These are phyloP conservation scores for Tolypocladium ophioglossoides DNA, from an alignment of 2,329 filamentous ascomycete species.

Conservation along the genomic window DNA sequence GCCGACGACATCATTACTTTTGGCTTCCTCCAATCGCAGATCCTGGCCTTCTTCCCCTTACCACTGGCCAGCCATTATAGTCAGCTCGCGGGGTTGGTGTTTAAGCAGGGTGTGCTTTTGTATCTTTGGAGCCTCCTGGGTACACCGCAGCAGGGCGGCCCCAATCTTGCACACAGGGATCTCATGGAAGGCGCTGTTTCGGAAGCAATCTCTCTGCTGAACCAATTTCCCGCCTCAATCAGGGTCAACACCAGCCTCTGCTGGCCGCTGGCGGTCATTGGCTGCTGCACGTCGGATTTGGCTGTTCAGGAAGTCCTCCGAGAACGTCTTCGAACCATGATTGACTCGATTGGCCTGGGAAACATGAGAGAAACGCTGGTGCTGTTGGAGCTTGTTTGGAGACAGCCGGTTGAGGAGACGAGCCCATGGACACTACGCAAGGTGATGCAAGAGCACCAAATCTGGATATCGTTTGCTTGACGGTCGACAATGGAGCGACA, in stretches of 20 bases:
- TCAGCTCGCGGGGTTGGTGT: conserved; percentile 29
- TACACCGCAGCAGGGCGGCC: conserved; percentile 12
- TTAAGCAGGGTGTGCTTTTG: conserved; percentile 32
- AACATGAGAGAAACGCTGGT: conserved; percentile 33
- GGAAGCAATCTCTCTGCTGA: conserved; percentile 18
- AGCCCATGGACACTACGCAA: conserved; percentile 33
- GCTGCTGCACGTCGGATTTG: conserved; percentile 22
- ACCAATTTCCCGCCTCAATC: conserved; percentile 18
- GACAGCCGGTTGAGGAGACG: conserved; percentile 14
- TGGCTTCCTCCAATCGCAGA: conserved; percentile 29
- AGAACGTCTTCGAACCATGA: conserved; percentile 21
- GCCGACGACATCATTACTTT: conserved; percentile 33
- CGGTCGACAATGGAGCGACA: background rate
- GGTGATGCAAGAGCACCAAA: conserved; percentile 33
- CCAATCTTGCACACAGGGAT: conserved; percentile 10
- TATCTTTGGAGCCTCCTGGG: conserved; percentile 28
- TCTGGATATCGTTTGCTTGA: conserved; percentile 39
- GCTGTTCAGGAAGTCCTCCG: conserved; percentile 25
- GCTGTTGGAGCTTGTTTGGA: conserved; percentile 32
- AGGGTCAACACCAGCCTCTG: conserved; percentile 29
- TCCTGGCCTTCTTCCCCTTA: conserved; percentile 28
- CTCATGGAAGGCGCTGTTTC: conserved; percentile 17
- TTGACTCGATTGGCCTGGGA: conserved; percentile 28
- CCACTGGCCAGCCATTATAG: conserved; percentile 23
- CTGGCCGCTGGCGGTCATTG: conserved; percentile 27